Evolutionary conservation across 768 basidiomycete species (phyloP), one percentile per base, ranked within the genome.

Genomic region (Kwoniella bestiolae): DNA sequence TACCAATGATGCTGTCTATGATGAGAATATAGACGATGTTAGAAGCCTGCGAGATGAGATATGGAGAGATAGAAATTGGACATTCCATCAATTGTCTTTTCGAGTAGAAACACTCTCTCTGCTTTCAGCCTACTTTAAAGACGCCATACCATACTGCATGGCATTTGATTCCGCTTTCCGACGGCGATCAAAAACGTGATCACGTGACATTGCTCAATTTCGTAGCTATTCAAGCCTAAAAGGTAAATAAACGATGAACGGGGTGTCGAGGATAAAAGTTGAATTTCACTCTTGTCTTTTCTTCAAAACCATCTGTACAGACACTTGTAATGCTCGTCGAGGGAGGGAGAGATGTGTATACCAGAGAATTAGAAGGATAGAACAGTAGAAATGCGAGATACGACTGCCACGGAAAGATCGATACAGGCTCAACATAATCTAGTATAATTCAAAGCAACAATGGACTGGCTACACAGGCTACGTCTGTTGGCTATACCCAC

Each of bases 401-500:
- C n/a, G n/a, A n/a, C n/a, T n/a, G n/a, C n/a, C 3, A 28, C 23
- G 8, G 23, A 31, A 23, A 53, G 29, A 34, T 53, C 34, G 29
- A 29, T 16, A 35, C 52, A 16, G 52, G 18, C 52, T 53, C 31
- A 5, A 3, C 12, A 41, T 41, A 11, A 41, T 41, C 38, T 14
- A 41, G 38, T 41, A 41, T 11, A 14, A 41, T 41, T 23, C 38
- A 44, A 44, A 49, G 25, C 12, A 49, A 49, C 50, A n/a, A 65
- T 65, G 56, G 32, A 53, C 7, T 65, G 63, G 63, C 3, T 46
- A 1, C 23, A 35, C 8, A 31, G 63, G 34, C 47, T 65, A 8
- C 56, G 60, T n/a, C 45, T 70, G 25, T 41, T 71, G 41, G 64
- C 67, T 26, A 63, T 65, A 18, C 70, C 75, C 26, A 70, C 66